phyloP scores from a whole-genome alignment of 2,329 filamentous ascomycete genomes.

The Pyrenophora teres region DNA sequence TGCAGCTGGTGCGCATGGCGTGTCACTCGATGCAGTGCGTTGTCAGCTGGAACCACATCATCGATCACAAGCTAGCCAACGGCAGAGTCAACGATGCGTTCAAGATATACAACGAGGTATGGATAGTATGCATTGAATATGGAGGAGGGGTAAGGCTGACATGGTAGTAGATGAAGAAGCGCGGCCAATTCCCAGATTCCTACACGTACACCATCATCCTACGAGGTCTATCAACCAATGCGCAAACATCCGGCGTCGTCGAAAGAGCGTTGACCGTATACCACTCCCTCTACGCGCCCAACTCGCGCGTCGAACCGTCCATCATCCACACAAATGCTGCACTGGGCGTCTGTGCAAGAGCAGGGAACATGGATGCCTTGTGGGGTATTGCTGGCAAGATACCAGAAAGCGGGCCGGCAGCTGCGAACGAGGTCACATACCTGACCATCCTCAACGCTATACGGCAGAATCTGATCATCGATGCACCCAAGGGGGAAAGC shows the following conservation, averaged over 20 bases:
- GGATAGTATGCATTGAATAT: conserved; percentile 16
- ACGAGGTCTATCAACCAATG: conserved; percentile 68
- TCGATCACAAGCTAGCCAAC: conserved; percentile 70
- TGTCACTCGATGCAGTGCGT: conserved; percentile 67
- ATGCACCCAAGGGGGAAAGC: conserved; percentile 33
- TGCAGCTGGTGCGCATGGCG: conserved; percentile 70
- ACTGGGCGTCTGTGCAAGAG: conserved; percentile 77
- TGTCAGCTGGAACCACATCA: conserved; percentile 87
- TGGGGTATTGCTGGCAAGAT: conserved; percentile 77
- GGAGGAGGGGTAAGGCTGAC: conserved; percentile 15
- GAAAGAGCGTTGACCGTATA: conserved; percentile 76
- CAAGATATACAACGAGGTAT: conserved; percentile 86
- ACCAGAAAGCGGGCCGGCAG: conserved; percentile 64
- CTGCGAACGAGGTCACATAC: conserved; percentile 75
- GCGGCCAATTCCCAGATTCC: conserved; percentile 76
- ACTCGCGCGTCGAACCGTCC: conserved; percentile 69
- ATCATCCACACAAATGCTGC: conserved; percentile 87
- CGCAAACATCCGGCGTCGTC: conserved; percentile 64
- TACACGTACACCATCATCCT: conserved; percentile 86
- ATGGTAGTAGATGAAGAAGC: conserved; percentile 84
- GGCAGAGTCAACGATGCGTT: conserved; percentile 67
- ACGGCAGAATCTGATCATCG: conserved; percentile 42
- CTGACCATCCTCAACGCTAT: conserved; percentile 82
- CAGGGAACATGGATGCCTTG: conserved; percentile 76
- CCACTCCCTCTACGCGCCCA: conserved; percentile 69